Conservation (phyloP, 768 basidiomycete species). For the Calocybe indica region DNA sequence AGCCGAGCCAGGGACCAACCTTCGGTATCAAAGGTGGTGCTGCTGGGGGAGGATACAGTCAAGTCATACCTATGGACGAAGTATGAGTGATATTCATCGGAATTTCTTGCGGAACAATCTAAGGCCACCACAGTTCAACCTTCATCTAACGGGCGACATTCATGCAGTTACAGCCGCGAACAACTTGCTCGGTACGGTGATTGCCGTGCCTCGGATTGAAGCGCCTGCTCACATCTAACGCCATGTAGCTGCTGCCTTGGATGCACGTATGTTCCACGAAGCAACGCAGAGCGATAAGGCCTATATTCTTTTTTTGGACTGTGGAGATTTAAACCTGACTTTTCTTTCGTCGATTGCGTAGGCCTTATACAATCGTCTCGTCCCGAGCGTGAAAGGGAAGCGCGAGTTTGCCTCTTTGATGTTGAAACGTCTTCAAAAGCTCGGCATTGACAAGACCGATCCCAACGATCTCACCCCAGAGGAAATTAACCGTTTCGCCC, state of each 20-base stretch:
- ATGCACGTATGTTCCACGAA: slow-evolving; percentile 98
- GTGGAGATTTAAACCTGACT: background rate
- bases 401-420: slow-evolving; percentile 94
- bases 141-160: slow-evolving; percentile 95
- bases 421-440: slow-evolving; percentile 91
- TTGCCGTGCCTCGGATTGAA: background rate
- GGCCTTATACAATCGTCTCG: slow-evolving; percentile 87
- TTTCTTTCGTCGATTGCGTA: slow-evolving; percentile 12
- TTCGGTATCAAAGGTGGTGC: slow-evolving; percentile 99
- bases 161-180: slow-evolving; percentile 98
- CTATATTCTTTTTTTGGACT: background rate
- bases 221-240: slow-evolving; percentile 4
- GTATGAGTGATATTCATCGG: slow-evolving; percentile 25
- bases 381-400: slow-evolving; percentile 89
- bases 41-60: slow-evolving; percentile 96
- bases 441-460: slow-evolving; percentile 91
- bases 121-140: slow-evolving; percentile 63
- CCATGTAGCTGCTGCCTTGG: slow-evolving; percentile 80
- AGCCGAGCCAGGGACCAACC: slow-evolving; percentile 97
- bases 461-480: slow-evolving; percentile 91
- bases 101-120: slow-evolving; percentile 2
- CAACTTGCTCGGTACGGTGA: slow-evolving; percentile 74
- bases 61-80: slow-evolving; percentile 99
- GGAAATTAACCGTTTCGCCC: slow-evolving; percentile 84
- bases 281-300: slow-evolving; percentile 92